Evolutionary conservation across 148 eudicot genomes (phyloP), one percentile per base, ranked within the genome.

Genomic region (Amaranthus palmeri): DNA sequence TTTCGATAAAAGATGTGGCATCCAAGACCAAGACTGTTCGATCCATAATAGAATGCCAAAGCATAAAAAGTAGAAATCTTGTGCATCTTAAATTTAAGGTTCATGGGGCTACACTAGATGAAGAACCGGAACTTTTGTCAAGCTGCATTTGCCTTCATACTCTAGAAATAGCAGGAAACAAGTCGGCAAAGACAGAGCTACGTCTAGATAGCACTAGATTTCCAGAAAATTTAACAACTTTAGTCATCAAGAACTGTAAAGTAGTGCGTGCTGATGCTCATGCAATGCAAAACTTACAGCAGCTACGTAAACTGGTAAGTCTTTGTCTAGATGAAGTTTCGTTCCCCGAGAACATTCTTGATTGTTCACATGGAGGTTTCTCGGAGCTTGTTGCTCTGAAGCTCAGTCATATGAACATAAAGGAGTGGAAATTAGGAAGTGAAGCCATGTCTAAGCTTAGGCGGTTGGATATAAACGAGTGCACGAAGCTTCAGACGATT

Each of bases 371-470:
- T 4, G 15, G 4, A 6, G 64, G 81, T 45, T 83, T 83, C 61
- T 74, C 64, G 3, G 25, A 62, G 55, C 86, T 83, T 18, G 56
- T 51, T 10, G 7, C 11, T 47, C 11, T 83, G 10, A 10, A 12
- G 44, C 72, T 83, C 13, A 7, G 7, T 5, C 3, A 62, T 5
- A 44, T 83, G 42, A 10, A 2, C 3, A 69, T 83, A 15, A 65
- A 73, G 70, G 48, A 72, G 18, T 77, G 77, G 79, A 42, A 1
- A 48, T 55, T 83, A 12, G 77, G 69, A 8, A 47, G 9, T 8
- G 76, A 45, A 67, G 25, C 74, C 72, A 75, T 83, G 79, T 77
- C 75, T 6, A 68, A 50, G 0, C 81, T 83, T 53, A n/a, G 40
- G 3, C 4, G 1, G 3, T 48, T 83, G 46, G 2, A 25, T 13